Evolutionary conservation across 2,329 filamentous ascomycete species (phyloP).

Genomic region (Neofusicoccum laricinum): DNA sequence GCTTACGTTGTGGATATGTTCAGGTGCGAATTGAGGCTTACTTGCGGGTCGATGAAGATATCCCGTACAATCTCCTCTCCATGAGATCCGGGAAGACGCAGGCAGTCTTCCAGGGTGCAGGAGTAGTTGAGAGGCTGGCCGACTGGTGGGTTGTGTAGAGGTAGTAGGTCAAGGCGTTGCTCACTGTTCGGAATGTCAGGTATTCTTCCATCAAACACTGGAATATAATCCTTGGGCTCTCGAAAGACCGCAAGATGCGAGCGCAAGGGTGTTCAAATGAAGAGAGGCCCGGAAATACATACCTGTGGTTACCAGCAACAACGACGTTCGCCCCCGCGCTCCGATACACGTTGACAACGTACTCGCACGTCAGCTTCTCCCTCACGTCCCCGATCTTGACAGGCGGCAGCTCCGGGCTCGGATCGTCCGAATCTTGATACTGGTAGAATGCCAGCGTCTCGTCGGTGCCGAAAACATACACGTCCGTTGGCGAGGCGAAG

Average conservation of each 20-base stretch:
- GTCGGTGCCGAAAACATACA: conserved; percentile 74
- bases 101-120: conserved; percentile 25
- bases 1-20: too few relatives aligned
- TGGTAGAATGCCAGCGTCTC: conserved; percentile 74
- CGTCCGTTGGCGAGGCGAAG: conserved; percentile 55
- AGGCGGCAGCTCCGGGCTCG: conserved; percentile 39
- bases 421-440: conserved; percentile 58
- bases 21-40: conserved; percentile 19
- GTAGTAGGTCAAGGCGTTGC: conserved; percentile 29
- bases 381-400: conserved; percentile 66
- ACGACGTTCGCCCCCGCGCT: conserved; percentile 60
- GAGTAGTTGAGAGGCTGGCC: conserved; percentile 28
- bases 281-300: conserved; percentile 29
- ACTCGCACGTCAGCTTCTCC: conserved; percentile 65
- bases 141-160: conserved; percentile 22
- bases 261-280: too few relatives aligned
- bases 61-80: conserved; percentile 50
- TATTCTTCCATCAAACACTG: neutral
- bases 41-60: conserved; percentile 38
- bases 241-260: too few relatives aligned
- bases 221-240: too few relatives aligned
- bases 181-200: conserved; percentile 21
- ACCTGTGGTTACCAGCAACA: conserved; percentile 67
- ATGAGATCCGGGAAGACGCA: conserved; percentile 41
- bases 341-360: conserved; percentile 67